Evolutionary conservation across 371 early-diverging fungal species (phyloP).

Genomic region (Apophysomyces sp.): DNA sequence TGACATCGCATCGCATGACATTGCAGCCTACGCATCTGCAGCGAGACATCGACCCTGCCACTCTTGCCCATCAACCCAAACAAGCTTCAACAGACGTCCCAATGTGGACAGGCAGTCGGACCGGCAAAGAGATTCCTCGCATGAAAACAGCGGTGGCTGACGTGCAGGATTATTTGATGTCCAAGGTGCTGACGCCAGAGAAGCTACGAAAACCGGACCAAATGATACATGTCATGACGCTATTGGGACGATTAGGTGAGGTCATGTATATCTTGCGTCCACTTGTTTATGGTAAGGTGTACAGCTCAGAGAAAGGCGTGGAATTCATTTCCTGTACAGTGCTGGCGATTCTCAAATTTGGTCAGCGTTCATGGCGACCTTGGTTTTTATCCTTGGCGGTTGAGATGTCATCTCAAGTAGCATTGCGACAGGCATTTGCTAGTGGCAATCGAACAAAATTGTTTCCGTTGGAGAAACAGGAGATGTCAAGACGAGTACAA

Average conservation of each 20-base stretch:
- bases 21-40: constrained; percentile 67
- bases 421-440: constrained; percentile 34
- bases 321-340: constrained; percentile 48
- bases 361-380: constrained; percentile 80
- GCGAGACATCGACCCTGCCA: constrained; percentile 62
- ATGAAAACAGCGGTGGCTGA: constrained; percentile 38
- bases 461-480: constrained; percentile 75
- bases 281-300: constrained; percentile 66
- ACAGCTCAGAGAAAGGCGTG: neutral
- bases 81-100: constrained; percentile 1
- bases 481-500: constrained; percentile 68
- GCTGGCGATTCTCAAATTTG: constrained; percentile 72
- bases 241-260: constrained; percentile 71
- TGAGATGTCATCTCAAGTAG: constrained; percentile 60
- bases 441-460: constrained; percentile 39
- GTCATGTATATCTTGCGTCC: constrained; percentile 83
- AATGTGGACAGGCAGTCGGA: constrained; percentile 46
- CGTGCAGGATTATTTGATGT: constrained; percentile 65
- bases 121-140: constrained; percentile 34
- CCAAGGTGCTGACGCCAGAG: constrained; percentile 65
- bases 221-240: constrained; percentile 62
- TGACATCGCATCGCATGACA: constrained; percentile 67
- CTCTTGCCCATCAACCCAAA: constrained; percentile 10
- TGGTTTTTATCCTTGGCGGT: constrained; percentile 79
- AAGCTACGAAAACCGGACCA: constrained; percentile 62